phyloP scores from a whole-genome alignment of 805 yeast genomes.

The Candida oleophila region DNA sequence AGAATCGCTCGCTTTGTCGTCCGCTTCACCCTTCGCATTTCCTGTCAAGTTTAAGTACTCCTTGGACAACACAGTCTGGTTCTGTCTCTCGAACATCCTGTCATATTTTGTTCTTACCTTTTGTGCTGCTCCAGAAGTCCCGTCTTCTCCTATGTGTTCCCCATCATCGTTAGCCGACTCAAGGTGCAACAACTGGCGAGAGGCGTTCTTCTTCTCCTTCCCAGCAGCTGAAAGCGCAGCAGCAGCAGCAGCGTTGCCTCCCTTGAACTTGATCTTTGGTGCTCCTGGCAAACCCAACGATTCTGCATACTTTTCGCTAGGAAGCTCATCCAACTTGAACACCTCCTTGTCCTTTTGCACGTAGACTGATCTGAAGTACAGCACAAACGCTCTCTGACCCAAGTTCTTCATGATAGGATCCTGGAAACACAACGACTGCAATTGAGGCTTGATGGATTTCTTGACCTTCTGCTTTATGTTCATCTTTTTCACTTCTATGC shows the following conservation, averaged over 20 bases:
- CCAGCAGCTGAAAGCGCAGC: conserved; percentile 36
- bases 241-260: conserved; percentile 20
- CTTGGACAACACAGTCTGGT: conserved; percentile 88
- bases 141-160: conserved; percentile 24
- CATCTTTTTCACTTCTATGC: conserved; percentile 69
- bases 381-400: conserved; percentile 93
- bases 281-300: conserved; percentile 95
- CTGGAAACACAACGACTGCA: conserved; percentile 87
- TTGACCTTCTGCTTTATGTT: conserved; percentile 73
- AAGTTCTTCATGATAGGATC: conserved; percentile 89
- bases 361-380: conserved; percentile 82
- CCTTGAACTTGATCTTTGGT: conserved; percentile 79
- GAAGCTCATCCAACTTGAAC: conserved; percentile 73
- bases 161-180: conserved; percentile 58
- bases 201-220: conserved; percentile 77
- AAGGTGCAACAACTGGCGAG: conserved; percentile 64
- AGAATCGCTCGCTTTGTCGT: conserved; percentile 45
- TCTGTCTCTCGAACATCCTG: conserved; percentile 91
- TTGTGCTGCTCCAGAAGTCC: conserved; percentile 22
- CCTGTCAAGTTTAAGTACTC: conserved; percentile 78
- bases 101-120: conserved; percentile 85
- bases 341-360: conserved; percentile 86
- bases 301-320: conserved; percentile 80
- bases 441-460: conserved; percentile 73
- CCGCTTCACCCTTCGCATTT: conserved; percentile 26